These are phyloP conservation scores for Boletus reticulatus DNA, from an alignment of 768 basidiomycete genomes.

Conservation along the genomic window DNA sequence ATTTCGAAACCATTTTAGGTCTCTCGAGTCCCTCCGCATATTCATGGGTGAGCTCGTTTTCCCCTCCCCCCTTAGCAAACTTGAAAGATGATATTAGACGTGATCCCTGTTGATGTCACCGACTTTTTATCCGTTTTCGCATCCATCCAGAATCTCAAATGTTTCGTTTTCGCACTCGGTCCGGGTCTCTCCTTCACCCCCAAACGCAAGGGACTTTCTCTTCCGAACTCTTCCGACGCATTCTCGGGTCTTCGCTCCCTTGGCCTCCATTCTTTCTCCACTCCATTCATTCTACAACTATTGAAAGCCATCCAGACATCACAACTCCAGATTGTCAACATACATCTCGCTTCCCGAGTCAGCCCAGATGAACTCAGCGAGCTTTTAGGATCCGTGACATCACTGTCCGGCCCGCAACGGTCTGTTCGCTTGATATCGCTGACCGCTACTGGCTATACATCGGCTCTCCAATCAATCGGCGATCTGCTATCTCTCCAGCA, in stretches of 20 bases:
- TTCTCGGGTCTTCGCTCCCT: slow-evolving; percentile 13
- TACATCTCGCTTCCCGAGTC: slow-evolving; percentile 13
- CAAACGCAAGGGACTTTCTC: slow-evolving; percentile 9
- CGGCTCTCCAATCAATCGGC: slow-evolving; percentile 7
- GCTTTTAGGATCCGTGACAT: slow-evolving; percentile 3
- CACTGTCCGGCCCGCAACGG: slow-evolving; percentile 7
- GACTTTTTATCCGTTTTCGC: slow-evolving; percentile 13
- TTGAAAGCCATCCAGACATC: slow-evolving; percentile 7
- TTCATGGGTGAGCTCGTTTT: slow-evolving; percentile 14
- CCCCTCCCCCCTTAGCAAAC: background rate
- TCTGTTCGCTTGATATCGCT: slow-evolving; percentile 9
- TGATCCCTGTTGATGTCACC: slow-evolving; percentile 12
- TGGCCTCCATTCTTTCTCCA: slow-evolving; percentile 14
- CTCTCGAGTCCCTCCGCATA: slow-evolving; percentile 12
- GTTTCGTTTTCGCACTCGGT: slow-evolving; percentile 18
- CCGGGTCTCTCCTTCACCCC: slow-evolving; percentile 3
- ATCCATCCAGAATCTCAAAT: slow-evolving; percentile 15
- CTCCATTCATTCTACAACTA: slow-evolving; percentile 1
- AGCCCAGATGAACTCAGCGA: slow-evolving; percentile 4
- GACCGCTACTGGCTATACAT: slow-evolving; percentile 11
- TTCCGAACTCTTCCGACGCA: background rate
- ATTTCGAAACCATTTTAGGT: slow-evolving; percentile 10
- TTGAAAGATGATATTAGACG: slow-evolving; percentile 1
- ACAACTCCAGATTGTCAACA: slow-evolving; percentile 14
- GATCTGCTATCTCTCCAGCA: slow-evolving; percentile 3